A percentile compares a stretch with the other conserved stretches of the same genome.
These are phyloP conservation scores for Ustilago vetiveriae DNA, from an alignment of 1,284 basidiomycete genomes.

Conservation along the genomic window DNA sequence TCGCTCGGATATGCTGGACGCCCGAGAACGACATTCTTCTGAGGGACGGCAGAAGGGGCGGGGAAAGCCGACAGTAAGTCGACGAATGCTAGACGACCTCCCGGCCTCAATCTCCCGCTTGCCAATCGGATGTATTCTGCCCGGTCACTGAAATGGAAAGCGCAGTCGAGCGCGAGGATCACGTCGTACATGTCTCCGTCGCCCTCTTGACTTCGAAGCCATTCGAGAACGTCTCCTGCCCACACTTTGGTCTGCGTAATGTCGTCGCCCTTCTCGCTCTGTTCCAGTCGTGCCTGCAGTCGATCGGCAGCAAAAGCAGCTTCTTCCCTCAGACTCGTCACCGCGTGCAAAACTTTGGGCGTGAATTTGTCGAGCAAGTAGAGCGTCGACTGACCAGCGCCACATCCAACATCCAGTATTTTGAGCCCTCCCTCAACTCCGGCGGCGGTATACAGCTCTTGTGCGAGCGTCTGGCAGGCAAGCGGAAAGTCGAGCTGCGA, in stretches of 20 bases:
- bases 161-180: constrained; percentile 64
- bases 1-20: constrained; percentile 21
- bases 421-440: constrained; percentile 24
- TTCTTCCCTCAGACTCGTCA: constrained; percentile 54
- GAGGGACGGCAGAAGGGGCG: constrained; percentile 22
- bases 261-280: not conserved
- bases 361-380: constrained; percentile 29
- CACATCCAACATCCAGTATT: constrained; percentile 63
- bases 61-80: constrained; percentile 58
- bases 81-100: constrained; percentile 56
- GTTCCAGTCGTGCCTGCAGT: constrained; percentile 3
- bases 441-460: constrained; percentile 43
- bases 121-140: constrained; percentile 50
- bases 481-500: constrained; percentile 34
- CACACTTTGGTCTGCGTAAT: constrained; percentile 30
- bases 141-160: constrained; percentile 61
- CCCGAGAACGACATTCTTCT: constrained; percentile 8
- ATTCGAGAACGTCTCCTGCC: constrained; percentile 50
- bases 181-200: constrained; percentile 48
- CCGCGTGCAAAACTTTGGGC: constrained; percentile 56
- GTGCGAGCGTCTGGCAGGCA: constrained; percentile 50
- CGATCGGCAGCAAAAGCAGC: constrained; percentile 35
- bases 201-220: constrained; percentile 20
- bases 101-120: constrained; percentile 31
- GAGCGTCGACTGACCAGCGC: constrained; percentile 61